Evolutionary conservation across 768 basidiomycete species (phyloP), one percentile per base, ranked within the genome.

Genomic region (Leccinum sublutescens): DNA sequence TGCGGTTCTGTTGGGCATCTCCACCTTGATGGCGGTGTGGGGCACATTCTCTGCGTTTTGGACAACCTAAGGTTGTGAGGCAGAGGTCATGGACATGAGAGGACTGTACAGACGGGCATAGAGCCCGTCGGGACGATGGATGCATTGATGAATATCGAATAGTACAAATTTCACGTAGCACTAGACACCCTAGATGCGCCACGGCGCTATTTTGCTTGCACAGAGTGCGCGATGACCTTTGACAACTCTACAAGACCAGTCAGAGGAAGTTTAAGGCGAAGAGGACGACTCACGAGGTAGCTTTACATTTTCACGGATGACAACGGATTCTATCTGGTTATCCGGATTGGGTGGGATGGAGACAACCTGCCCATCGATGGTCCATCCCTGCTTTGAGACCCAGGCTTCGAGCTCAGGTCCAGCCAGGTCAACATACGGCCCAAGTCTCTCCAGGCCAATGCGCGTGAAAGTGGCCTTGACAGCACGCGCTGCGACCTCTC

Each of bases 321-420:
- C 81, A 1, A 89, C 88, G 0, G 92, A 89, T 67, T 89, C 86
- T 65, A 93, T 90, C 67, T 91, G 90, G 72, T 94, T 94, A 74
- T 94, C 92, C 14, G 88, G 87, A 72, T 93, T 94, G 48, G 86
- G 82, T 23, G 93, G 92, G 56, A 94, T 78, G 15, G 73, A 76
- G 54, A 93, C 79, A n/a, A 86, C 82, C 7, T 80, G 81, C 1
- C 78, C 79, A 15, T 91, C 83, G 43, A 83, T 61, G 19, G 77
- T 72, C 92, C 92, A 94, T 21, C 85, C 88, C 51, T 89, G 79
- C 62, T 81, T 81, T 62, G 79, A 70, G 34, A 90, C 78, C 70
- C 85, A 91, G 11, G 75, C 77, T 31, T 79, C 78, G 49, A 94
- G 76, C 17, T 82, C 84, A 19, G 77, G 63, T 6, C 84, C 92